Evolutionary conservation across 768 basidiomycete genomes (phyloP).

Genomic region (Leccinum variicolor): DNA sequence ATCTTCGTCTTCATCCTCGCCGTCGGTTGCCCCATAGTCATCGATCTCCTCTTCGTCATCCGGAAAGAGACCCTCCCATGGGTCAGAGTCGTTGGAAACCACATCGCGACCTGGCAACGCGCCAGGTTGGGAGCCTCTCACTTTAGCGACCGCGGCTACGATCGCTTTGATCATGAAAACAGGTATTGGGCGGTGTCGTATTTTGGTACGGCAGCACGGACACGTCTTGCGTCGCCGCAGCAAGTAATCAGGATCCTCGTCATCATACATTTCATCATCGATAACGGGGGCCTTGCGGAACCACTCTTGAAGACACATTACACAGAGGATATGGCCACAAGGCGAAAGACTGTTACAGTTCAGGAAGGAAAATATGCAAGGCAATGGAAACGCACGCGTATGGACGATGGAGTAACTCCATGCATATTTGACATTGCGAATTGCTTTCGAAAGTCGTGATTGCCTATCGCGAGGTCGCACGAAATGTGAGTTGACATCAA

Average conservation of each 20-base stretch:
- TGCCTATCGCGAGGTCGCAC: constrained; percentile 34
- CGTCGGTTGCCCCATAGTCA: constrained; percentile 26
- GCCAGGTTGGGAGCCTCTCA: constrained; percentile 29
- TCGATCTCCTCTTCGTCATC: constrained; percentile 43
- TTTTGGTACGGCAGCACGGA: constrained; percentile 62
- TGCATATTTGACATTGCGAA: constrained; percentile 74
- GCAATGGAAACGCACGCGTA: constrained; percentile 50
- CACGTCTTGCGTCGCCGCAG: constrained; percentile 65
- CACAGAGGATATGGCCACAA: constrained; percentile 77
- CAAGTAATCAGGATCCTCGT: constrained; percentile 41
- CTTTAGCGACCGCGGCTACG: constrained; percentile 44
- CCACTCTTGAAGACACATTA: constrained; percentile 72
- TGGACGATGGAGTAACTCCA: constrained; percentile 63
- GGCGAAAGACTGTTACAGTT: constrained; percentile 53
- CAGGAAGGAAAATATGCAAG: constrained; percentile 1
- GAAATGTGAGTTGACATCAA: background rate
- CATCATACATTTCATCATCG: constrained; percentile 44
- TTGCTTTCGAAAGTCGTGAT: constrained; percentile 54
- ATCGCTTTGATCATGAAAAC: constrained; percentile 67
- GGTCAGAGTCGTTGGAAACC: constrained; percentile 46
- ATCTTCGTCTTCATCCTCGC: constrained; percentile 23
- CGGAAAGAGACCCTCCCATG: constrained; percentile 70
- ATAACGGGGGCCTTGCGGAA: constrained; percentile 62
- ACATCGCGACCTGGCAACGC: constrained; percentile 23
- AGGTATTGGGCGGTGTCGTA: constrained; percentile 60